Conservation (phyloP, 2,329 filamentous ascomycete genomes). For the Rutstroemia sp. region DNA sequence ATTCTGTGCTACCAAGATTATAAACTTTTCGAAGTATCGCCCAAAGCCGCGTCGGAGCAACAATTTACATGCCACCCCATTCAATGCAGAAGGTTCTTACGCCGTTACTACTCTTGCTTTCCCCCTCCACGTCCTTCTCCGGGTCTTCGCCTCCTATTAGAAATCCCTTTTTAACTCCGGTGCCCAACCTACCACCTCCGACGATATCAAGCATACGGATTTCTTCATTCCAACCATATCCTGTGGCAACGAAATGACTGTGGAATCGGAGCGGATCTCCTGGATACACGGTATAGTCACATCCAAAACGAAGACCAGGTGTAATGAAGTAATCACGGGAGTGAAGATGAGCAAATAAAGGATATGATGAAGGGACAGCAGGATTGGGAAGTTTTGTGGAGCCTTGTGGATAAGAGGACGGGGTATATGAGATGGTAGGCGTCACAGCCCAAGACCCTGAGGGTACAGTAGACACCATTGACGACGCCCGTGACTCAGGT, state of each 20-base stretch:
- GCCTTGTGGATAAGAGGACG: slow-evolving; percentile 26
- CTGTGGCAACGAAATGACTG: slow-evolving; percentile 85
- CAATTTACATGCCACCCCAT: slow-evolving; percentile 83
- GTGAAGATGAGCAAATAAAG: slow-evolving; percentile 76
- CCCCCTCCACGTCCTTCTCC: slow-evolving; percentile 22
- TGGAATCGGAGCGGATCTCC: slow-evolving; percentile 93
- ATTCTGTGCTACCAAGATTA: not conserved
- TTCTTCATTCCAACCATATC: slow-evolving; percentile 79
- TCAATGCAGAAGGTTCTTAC: slow-evolving; percentile 79
- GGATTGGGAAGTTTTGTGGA: slow-evolving; percentile 28
- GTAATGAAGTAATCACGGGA: slow-evolving; percentile 76
- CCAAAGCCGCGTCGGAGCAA: not conserved
- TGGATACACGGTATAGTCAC: slow-evolving; percentile 89
- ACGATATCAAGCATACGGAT: slow-evolving; percentile 81
- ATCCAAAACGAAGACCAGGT: slow-evolving; percentile 88
- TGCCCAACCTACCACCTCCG: slow-evolving; percentile 78
- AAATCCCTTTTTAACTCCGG: slow-evolving; percentile 93
- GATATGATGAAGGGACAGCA: slow-evolving; percentile 49
- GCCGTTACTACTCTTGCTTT: slow-evolving; percentile 31
- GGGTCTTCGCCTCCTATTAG: slow-evolving; percentile 66
- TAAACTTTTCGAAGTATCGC: not conserved
- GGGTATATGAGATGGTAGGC: slow-evolving; percentile 37
- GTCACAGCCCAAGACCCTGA: slow-evolving; percentile 31
- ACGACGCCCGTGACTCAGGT: slow-evolving; percentile 32
- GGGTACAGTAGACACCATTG: slow-evolving; percentile 11